Conservation (phyloP, 2,329 filamentous ascomycete species). For the Hypoxylon sp. region DNA sequence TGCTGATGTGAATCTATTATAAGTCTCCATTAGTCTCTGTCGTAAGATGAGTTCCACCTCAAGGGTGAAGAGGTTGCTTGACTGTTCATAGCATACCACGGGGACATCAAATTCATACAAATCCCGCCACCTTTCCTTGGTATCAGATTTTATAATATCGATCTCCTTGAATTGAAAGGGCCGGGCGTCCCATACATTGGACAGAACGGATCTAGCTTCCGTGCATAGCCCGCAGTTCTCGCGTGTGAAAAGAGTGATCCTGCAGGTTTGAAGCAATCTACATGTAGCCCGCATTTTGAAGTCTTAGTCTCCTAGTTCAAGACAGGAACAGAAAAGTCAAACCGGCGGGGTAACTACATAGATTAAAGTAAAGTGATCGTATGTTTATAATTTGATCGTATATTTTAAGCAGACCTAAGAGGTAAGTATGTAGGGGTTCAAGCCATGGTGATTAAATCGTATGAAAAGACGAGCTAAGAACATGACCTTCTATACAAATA, state of each 20-base stretch:
- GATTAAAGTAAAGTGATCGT: background rate
- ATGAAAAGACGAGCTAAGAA: background rate
- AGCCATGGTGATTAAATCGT: background rate
- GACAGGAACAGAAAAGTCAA: background rate
- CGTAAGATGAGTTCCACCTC: background rate
- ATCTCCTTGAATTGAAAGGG: slow-evolving; percentile 78
- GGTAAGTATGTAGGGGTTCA: background rate
- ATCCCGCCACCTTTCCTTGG: slow-evolving; percentile 73
- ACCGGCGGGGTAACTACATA: background rate
- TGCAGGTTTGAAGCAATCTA: slow-evolving; percentile 66
- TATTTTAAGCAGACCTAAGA: background rate
- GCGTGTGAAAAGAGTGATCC: slow-evolving; percentile 82
- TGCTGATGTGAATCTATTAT: slow-evolving; percentile 72
- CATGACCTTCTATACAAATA: background rate
- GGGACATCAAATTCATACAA: slow-evolving; percentile 87
- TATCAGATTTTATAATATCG: slow-evolving; percentile 74
- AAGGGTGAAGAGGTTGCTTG: too few species aligned
- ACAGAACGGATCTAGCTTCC: slow-evolving; percentile 76
- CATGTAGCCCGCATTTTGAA: slow-evolving; percentile 64
- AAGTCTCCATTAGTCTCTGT: slow-evolving; percentile 2
- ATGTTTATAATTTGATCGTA: background rate
- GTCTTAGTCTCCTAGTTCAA: background rate
- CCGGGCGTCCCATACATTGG: slow-evolving; percentile 74
- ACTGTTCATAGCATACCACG: slow-evolving; percentile 67
- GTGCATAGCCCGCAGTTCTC: slow-evolving; percentile 78